Evolutionary conservation across 768 basidiomycete genomes (phyloP).

Genomic region (Leccinellum albellum): DNA sequence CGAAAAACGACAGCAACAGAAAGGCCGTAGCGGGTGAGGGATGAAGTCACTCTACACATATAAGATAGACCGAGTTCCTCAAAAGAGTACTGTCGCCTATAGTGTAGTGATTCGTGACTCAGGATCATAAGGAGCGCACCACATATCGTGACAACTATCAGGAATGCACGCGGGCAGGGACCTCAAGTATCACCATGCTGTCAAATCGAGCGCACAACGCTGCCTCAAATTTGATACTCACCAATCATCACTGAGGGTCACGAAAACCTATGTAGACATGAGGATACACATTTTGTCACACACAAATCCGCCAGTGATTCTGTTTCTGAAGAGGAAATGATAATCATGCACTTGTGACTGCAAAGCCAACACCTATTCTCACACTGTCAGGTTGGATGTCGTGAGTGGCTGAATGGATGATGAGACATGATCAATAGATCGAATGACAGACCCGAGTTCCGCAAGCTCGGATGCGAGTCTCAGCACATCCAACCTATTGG

Average conservation of each 20-base stretch:
- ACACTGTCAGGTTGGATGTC: constrained; percentile 10
- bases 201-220: not conserved
- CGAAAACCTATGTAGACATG: constrained; percentile 15
- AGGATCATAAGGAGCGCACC: constrained; percentile 43
- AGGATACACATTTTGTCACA: too few species aligned
- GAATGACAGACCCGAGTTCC: constrained; percentile 46
- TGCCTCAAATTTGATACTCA: constrained; percentile 7
- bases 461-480: constrained; percentile 40
- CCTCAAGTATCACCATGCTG: not conserved
- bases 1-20: too few species aligned
- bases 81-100: too few species aligned
- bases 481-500: constrained; percentile 34
- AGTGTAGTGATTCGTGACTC: constrained; percentile 32
- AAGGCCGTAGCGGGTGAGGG: too few species aligned
- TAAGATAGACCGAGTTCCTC: too few species aligned
- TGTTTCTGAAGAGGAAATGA: not conserved
- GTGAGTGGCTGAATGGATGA: not conserved
- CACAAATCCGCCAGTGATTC: not conserved
- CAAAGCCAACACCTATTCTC: constrained; percentile 47
- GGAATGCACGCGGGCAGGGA: constrained; percentile 4
- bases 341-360: constrained; percentile 33
- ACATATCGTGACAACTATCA: constrained; percentile 49
- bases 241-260: constrained; percentile 18
- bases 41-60: too few species aligned
- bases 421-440: not conserved